Evolutionary conservation across 306 rosid genomes (phyloP), one percentile per base, ranked within the genome.

Genomic region (Corylus americana): DNA sequence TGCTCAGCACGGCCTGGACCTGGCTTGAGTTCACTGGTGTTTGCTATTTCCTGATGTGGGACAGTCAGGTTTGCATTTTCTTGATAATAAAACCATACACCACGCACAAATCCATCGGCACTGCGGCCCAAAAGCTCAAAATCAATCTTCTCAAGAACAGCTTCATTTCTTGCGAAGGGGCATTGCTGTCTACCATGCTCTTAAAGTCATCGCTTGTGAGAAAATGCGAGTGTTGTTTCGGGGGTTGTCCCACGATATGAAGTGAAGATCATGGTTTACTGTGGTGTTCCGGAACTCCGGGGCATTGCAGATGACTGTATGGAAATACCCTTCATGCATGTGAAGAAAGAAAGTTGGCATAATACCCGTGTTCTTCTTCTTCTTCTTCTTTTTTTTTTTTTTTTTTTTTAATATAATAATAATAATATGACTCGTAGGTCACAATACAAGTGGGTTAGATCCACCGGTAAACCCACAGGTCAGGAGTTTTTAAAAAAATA

Each of bases 241-340:
- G 95, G 71, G 94, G 97, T 80, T 92, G 88, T 92, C 95, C 97
- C 97, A 90, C 48, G 95, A 90, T 83, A 92, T 92, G 82, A 89
- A 92, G 85, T 92, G 97, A 64, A 92, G 94, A 78, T 92, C 97
- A 74, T 92, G 97, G 85, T 86, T 90, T 68, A 89, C 93, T 0
- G 93, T 90, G 2, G 93, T 89, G 86, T 92, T 92, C 54, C 69
- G 83, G 76, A 90, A 92, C 89, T 92, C 97, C 4, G 85, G 78
- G 0, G 93, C 91, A 45, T 90, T 90, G 86, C 94, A 92, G 76
- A 92, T 92, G 83, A 92, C 97, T 0, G 95, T 92, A 85, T 92
- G 95, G 77, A 92, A 90, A 80, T 90, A 92, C 31, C 95, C 95
- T 86, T 92, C 95, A 0, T 95, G 93, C 25, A 22, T 22, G 25